phyloP scores from a whole-genome alignment of 192 early-diverging fungal species.

The Chytriomyces hyalinus region DNA sequence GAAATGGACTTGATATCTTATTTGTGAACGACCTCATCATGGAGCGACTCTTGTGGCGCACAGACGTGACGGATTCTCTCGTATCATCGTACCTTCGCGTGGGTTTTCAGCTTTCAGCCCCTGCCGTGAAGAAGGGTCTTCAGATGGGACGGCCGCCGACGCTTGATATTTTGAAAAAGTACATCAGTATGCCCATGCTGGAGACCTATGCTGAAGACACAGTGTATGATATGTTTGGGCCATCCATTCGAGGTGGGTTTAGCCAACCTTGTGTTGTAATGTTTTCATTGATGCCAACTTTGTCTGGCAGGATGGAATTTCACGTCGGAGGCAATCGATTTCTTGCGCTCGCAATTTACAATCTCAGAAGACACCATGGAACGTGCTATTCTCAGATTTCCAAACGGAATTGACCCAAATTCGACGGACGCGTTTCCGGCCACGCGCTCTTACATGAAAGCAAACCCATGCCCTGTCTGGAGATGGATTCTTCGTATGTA shows the following conservation, averaged over 20 bases:
- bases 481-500: constrained; percentile 52
- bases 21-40: constrained; percentile 52
- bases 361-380: constrained; percentile 44
- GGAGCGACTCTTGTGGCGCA: constrained; percentile 52
- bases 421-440: constrained; percentile 45
- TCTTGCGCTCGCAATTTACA: constrained; percentile 36
- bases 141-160: constrained; percentile 44
- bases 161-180: constrained; percentile 39
- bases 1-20: constrained; percentile 46
- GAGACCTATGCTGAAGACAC: constrained; percentile 47
- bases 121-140: constrained; percentile 50
- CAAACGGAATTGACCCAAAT: constrained; percentile 44
- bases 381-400: constrained; percentile 36
- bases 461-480: constrained; percentile 59
- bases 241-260: constrained; percentile 35
- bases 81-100: constrained; percentile 42
- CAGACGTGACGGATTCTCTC: constrained; percentile 41
- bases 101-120: constrained; percentile 44
- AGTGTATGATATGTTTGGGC: constrained; percentile 58
- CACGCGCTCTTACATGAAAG: constrained; percentile 55
- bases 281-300: not conserved
- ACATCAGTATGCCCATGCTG: constrained; percentile 30
- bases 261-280: not conserved
- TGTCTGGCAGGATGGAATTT: constrained; percentile 42
- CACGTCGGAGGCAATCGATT: constrained; percentile 45